phyloP scores from a whole-genome alignment of 176 grass and related monocot species.

The Triticum turgidum region DNA sequence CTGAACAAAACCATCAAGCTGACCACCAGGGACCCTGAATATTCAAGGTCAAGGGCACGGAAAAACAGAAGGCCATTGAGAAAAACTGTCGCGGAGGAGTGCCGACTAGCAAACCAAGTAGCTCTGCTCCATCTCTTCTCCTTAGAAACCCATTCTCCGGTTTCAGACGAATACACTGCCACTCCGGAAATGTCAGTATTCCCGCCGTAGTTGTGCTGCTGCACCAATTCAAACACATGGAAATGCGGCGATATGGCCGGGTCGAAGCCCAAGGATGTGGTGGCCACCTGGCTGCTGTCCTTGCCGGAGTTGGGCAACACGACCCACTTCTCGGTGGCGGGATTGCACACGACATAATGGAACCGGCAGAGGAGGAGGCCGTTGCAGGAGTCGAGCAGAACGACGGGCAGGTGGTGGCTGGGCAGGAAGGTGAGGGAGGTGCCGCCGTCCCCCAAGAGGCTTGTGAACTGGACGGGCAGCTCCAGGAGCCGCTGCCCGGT shows the following conservation, averaged over 20 bases:
- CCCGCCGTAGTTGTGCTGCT: no score
- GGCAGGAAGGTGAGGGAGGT: conserved; percentile 1
- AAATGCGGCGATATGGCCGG: not conserved
- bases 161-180: no score
- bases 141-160: no score
- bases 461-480: not conserved
- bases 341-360: no score
- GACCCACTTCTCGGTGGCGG: no score
- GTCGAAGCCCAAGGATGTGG: not conserved
- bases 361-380: not conserved
- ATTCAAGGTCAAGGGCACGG: not conserved
- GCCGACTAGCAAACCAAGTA: no score
- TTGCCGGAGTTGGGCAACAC: no score
- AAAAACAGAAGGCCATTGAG: conserved; percentile 1
- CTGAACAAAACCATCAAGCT: no score
- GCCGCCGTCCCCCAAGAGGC: not conserved
- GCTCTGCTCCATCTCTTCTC: no score
- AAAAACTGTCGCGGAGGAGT: not conserved
- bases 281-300: not conserved
- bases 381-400: not conserved
- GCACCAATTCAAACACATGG: not conserved
- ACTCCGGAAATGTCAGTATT: no score
- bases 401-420: not conserved
- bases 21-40: no score
- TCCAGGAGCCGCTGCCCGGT: not conserved